phyloP scores from a whole-genome alignment of 352 stramenopile species.

The Thraustochytrium sp. region DNA sequence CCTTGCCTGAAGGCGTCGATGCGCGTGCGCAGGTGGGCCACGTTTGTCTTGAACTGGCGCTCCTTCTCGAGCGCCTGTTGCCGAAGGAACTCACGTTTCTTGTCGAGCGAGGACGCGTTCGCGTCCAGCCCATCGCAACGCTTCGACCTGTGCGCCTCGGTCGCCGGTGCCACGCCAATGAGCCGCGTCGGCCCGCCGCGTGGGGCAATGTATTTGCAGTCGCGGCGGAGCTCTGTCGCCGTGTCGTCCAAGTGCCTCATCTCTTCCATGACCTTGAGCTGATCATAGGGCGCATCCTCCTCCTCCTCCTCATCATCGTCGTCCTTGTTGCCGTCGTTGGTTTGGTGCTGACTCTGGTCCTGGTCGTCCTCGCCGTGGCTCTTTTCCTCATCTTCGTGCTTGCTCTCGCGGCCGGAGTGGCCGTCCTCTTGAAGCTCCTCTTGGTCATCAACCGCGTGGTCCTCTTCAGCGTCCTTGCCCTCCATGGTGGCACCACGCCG shows the following conservation, averaged over 20 bases:
- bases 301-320: not conserved
- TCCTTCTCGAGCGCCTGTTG: constrained; percentile 36
- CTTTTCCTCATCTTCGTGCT: too few relatives aligned
- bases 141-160: not conserved
- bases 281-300: not conserved
- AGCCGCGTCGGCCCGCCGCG: not conserved
- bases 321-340: not conserved
- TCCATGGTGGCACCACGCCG: too few relatives aligned
- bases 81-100: not conserved
- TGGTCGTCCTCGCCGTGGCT: not conserved
- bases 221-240: not conserved
- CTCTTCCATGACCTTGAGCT: too few relatives aligned
- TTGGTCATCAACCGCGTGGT: too few relatives aligned
- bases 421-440: too few relatives aligned
- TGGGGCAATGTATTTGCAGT: constrained; percentile 5
- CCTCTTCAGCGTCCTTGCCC: too few relatives aligned
- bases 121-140: not conserved
- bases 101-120: not conserved
- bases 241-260: not conserved
- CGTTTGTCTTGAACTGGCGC: constrained; percentile 2
- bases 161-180: not conserved
- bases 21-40: not conserved
- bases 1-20: not conserved
- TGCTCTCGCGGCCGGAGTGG: too few relatives aligned
- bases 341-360: not conserved